These are phyloP conservation scores for Eutrema yunnanense DNA, from an alignment of 345 rosid species.

Conservation along the genomic window DNA sequence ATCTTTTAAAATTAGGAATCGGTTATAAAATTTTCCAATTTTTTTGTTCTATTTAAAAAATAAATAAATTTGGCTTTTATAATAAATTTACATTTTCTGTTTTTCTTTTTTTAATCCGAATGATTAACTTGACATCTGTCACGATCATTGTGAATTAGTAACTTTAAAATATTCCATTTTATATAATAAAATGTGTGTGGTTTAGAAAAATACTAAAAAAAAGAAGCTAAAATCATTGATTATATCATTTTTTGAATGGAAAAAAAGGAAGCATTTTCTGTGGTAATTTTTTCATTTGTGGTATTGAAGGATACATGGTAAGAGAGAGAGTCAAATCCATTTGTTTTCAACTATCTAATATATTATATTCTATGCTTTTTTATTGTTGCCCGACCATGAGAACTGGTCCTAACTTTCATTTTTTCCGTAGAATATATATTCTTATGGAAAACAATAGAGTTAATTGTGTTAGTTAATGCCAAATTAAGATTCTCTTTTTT, in stretches of 20 bases:
- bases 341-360: neutral
- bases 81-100: too few relatives aligned
- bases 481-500: constrained; percentile 21
- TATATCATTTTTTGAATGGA: neutral
- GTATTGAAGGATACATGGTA: neutral
- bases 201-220: constrained; percentile 4
- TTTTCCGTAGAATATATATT: neutral
- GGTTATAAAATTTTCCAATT: too few relatives aligned
- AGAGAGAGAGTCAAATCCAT: neutral
- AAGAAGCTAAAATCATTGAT: neutral
- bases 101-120: too few relatives aligned
- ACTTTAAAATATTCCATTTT: too few relatives aligned
- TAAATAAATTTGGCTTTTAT: too few relatives aligned
- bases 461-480: constrained; percentile 9
- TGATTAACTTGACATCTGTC: too few relatives aligned
- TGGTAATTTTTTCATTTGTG: neutral
- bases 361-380: constrained; percentile 18
- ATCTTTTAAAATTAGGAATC: too few relatives aligned
- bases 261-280: neutral
- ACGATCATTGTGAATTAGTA: too few relatives aligned
- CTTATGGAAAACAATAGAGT: neutral
- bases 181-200: neutral
- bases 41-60: too few relatives aligned
- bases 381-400: constrained; percentile 19
- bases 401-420: constrained; percentile 20